A percentile compares a stretch with the other conserved stretches of the same genome.
phyloP scores from a whole-genome alignment of 192 early-diverging fungal genomes.

The Podila horticola region DNA sequence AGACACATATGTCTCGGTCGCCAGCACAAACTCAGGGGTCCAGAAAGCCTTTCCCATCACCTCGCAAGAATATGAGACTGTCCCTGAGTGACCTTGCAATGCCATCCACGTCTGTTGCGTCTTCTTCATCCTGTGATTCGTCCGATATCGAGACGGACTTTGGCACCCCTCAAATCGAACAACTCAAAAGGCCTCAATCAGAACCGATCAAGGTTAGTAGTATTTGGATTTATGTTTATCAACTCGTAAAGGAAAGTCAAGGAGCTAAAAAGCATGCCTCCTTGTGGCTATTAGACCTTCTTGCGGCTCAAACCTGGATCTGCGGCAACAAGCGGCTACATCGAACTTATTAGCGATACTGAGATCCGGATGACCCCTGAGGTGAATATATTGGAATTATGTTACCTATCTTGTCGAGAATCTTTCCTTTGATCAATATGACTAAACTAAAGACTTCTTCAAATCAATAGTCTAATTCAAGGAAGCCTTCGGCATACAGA shows the following conservation, averaged over 20 bases:
- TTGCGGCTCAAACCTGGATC: constrained; percentile 14
- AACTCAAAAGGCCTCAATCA: background rate
- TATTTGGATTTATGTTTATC: background rate
- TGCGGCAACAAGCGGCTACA: constrained; percentile 12
- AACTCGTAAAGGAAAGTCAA: no score
- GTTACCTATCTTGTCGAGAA: background rate
- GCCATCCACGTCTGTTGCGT: background rate
- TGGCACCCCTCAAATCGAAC: background rate
- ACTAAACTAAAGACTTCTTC: background rate
- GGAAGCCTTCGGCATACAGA: constrained; percentile 54
- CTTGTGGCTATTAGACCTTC: constrained; percentile 18
- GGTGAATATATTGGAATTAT: no score
- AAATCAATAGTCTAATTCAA: constrained; percentile 37
- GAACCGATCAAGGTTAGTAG: background rate
- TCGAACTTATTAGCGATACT: constrained; percentile 47
- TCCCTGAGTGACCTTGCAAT: background rate
- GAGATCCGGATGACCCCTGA: constrained; percentile 55
- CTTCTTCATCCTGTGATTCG: background rate
- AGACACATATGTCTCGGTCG: no score
- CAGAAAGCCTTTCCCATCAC: background rate
- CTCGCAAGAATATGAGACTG: background rate
- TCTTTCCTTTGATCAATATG: background rate
- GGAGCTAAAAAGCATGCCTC: no score
- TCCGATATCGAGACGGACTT: background rate
- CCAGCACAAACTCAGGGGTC: no score